Conservation (phyloP, 2,329 filamentous ascomycete species). For the Diaporthe sp. region DNA sequence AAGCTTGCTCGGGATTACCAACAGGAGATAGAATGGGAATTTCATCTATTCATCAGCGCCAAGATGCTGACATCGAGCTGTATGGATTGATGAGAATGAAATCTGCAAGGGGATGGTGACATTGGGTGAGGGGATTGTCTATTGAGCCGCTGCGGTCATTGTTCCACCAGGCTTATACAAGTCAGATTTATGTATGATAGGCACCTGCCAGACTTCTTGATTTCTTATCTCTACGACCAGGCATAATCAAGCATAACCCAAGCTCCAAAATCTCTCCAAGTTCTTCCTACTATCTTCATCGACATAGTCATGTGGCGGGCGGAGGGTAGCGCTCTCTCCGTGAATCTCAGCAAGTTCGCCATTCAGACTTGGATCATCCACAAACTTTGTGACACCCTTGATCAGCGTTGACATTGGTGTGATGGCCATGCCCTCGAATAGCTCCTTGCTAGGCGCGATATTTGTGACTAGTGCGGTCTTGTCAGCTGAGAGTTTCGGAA, state of each 20-base stretch:
- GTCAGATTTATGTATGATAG: neutral
- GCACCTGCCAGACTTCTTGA: neutral
- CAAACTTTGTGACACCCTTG: constrained; percentile 54
- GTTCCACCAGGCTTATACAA: neutral
- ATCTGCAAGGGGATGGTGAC: neutral
- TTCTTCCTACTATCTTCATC: constrained; percentile 60
- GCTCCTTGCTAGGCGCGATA: constrained; percentile 53
- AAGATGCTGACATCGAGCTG: neutral
- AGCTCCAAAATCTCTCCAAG: constrained; percentile 56
- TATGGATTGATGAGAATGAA: neutral
- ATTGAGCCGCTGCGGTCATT: constrained; percentile 25
- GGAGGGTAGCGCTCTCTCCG: constrained; percentile 58
- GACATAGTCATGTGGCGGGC: constrained; percentile 55
- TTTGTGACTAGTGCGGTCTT: constrained; percentile 51
- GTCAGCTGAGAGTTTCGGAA: neutral
- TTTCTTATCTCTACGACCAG: neutral
- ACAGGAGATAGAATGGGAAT: neutral
- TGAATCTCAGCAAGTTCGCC: constrained; percentile 63
- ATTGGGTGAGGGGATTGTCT: neutral
- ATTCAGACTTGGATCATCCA: constrained; percentile 50
- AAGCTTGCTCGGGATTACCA: neutral
- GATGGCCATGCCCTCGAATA: constrained; percentile 60
- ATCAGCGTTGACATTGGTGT: constrained; percentile 62
- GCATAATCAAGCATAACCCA: constrained; percentile 55
- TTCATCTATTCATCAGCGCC: constrained; percentile 9